These are phyloP conservation scores for Alisma plantagoaquatica DNA, from an alignment of 106 monocot genomes.

Conservation along the genomic window DNA sequence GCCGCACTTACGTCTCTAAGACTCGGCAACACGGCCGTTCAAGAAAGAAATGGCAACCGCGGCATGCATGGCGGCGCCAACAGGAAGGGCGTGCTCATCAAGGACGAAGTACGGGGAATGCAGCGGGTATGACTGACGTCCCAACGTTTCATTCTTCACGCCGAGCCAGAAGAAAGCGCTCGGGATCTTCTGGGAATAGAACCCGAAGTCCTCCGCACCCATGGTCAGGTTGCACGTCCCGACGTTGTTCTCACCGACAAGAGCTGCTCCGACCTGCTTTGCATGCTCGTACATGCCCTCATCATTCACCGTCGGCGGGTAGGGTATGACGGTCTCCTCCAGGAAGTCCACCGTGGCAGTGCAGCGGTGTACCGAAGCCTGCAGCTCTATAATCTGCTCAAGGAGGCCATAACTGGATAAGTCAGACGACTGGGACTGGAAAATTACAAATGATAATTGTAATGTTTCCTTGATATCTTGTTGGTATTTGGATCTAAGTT, in stretches of 20 bases:
- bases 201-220: conserved; percentile 29
- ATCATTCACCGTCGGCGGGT: conserved; percentile 22
- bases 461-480: too few species aligned
- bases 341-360: conserved; percentile 13
- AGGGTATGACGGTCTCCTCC: conserved; percentile 14
- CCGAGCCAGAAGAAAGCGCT: conserved; percentile 18
- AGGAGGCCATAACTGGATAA: not conserved
- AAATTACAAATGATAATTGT: not conserved
- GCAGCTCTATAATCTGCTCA: conserved; percentile 14
- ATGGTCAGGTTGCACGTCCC: not conserved
- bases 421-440: not conserved
- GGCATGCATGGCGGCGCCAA: conserved; percentile 19
- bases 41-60: conserved; percentile 19
- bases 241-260: conserved; percentile 15
- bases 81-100: conserved; percentile 20
- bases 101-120: conserved; percentile 24
- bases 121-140: conserved; percentile 7
- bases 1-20: too few species aligned
- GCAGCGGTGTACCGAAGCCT: conserved; percentile 14
- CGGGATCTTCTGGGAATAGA: conserved; percentile 24
- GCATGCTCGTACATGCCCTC: conserved; percentile 15
- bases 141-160: conserved; percentile 9
- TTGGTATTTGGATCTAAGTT: too few species aligned
- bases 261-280: conserved; percentile 12
- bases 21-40: conserved; percentile 4